Evolutionary conservation across 2,329 filamentous ascomycete genomes (phyloP), one percentile per base, ranked within the genome.

Genomic region (Penicillium sp.): DNA sequence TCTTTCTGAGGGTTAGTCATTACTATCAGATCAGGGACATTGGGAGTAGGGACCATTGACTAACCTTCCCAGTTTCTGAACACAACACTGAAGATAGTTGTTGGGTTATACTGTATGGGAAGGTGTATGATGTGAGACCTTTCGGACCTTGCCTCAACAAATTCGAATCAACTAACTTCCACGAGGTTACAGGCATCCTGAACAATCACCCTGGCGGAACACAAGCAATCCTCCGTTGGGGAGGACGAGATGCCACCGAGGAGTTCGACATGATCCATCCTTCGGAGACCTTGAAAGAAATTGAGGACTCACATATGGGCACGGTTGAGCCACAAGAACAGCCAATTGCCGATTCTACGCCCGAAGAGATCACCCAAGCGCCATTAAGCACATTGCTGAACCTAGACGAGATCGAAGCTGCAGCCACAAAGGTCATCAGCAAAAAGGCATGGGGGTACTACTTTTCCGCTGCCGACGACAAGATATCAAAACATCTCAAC

Each of bases 241-340:
- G 92, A 13, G 93, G 93, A 64, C 86, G 85, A 66, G 93, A 97
- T 77, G 92, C 92, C 51, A 97, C 93, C n/a, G 90, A 94, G 71
- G 92, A 97, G 70, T 97, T 92, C 76, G 92, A 97, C 70, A 91
- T 92, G 3, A 89, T 97, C 53, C 93, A 97, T 70, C 92, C 93
- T 21, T 88, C 90, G 0, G 93, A 92, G 31, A 95, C 87, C 1
- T 82, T 97, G 48, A 91, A 97, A 76, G 88, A 91, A 63, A 89
- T 97, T 60, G 86, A 85, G 63, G 85, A 88, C 65, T 84, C 88
- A 23, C 88, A 87, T 68, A 81, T 97, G 11, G 93, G 93, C 16
- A 85, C 81, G 5, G 80, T 97, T 61, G 87, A 96, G 68, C 78
- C 83, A 55, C 71, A 77, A 68, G 73, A 78, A 36, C 9, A 2